These are phyloP conservation scores for Venturia aucupariae DNA, from an alignment of 2,329 filamentous ascomycete genomes.

Conservation along the genomic window DNA sequence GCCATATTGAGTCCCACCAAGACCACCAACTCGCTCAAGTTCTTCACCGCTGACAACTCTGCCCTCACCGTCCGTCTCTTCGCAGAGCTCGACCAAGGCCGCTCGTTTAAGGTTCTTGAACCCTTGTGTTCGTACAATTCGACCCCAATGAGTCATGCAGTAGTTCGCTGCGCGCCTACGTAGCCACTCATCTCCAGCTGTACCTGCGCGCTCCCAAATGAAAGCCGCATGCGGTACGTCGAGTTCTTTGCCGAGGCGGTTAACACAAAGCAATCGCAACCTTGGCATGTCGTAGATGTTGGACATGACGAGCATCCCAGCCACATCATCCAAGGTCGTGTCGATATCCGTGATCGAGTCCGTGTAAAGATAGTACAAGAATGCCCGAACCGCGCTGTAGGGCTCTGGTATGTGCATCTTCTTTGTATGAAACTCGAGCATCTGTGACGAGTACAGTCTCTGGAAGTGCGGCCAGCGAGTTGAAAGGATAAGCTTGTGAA, in stretches of 20 bases:
- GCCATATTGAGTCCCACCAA: constrained; percentile 40
- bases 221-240: constrained; percentile 92
- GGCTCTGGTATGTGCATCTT: constrained; percentile 97
- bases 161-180: constrained; percentile 79
- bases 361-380: constrained; percentile 93
- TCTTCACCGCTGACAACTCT: constrained; percentile 83
- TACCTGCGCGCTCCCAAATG: constrained; percentile 88
- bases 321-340: constrained; percentile 68
- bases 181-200: constrained; percentile 89
- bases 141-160: constrained; percentile 89
- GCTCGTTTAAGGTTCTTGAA: constrained; percentile 72
- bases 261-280: constrained; percentile 81
- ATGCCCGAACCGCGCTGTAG: constrained; percentile 86
- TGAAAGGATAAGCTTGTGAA: constrained; percentile 89
- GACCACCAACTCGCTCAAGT: constrained; percentile 51
- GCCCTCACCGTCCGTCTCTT: constrained; percentile 90
- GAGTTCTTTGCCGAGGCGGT: constrained; percentile 79
- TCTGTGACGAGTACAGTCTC: constrained; percentile 82
- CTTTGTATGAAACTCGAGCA: constrained; percentile 95
- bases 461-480: constrained; percentile 96
- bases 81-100: constrained; percentile 81
- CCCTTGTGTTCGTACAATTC: constrained; percentile 79
- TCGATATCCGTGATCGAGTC: constrained; percentile 63
- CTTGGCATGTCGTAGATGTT: constrained; percentile 97
- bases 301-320: constrained; percentile 90